Base-by-base conservation (phyloP, 129 eudicot species). In the Flaveria bidentis region DNA sequence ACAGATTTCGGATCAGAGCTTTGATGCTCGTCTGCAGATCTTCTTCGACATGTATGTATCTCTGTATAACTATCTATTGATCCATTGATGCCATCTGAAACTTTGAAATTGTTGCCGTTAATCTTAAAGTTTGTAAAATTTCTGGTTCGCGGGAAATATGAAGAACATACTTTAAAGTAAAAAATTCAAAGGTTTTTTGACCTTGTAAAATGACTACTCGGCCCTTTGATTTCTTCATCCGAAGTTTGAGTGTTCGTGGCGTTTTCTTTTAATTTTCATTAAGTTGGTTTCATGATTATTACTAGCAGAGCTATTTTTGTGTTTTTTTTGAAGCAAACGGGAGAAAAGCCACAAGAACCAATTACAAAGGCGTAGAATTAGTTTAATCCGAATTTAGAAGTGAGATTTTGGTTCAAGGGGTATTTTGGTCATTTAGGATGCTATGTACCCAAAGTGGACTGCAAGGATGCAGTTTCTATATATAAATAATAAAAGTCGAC, bases 11-110 rank as follows among this genome's bases (percentile, higher is more conserved):
- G 93, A 95, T 73, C 90, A 89, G 67, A 95, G 99, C 58, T 95
- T 95, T 49, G 97, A 95, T 51, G 97, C 99, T 69, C 97, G 99
- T 47, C 83, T 95, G 26, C 96, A 95, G 80, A 95, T 95, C 78
- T 95, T 95, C 92, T 95, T 95, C 20, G 99, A 95, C 85, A 95
- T 95, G 99, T 95, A 58, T 11, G 83, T 65, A 9, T 30, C 33
- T 25, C 26, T 41, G 30, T 28, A 25, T 9, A 22, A 36, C 20
- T 18, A 14, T 69, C 11, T 22, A 23, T 23, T 16, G 25, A 6
- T 76, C 23, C 58, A 77, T 57, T 26, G 7, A 56, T 56, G 4
- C 12, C 49, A 57, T 60, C 52, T 58, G 17, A 57, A 69, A 69
- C 13, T 62, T 28, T 69, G 63, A 69, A 56, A 45, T 41, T 12